Evolutionary conservation across 2,329 filamentous ascomycete species (phyloP).

Genomic region (Colletotrichum navitas): DNA sequence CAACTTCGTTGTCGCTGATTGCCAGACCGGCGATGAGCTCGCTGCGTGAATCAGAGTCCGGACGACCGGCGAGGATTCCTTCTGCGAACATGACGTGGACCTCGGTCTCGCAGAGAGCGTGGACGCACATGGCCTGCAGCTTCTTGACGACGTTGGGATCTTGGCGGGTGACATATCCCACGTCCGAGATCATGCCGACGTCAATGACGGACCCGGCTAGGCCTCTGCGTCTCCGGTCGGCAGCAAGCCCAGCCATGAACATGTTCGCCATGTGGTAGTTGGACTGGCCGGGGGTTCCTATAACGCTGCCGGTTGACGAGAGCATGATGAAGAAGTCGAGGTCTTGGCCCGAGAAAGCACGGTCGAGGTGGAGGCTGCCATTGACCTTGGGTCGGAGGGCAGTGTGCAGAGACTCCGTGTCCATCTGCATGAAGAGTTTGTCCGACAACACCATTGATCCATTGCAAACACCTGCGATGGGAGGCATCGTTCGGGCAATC

Average conservation of each 20-base stretch:
- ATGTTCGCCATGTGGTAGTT: constrained; percentile 61
- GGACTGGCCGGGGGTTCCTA: constrained; percentile 50
- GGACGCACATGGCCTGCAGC: constrained; percentile 33
- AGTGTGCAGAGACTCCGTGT: constrained; percentile 46
- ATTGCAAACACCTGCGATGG: constrained; percentile 53
- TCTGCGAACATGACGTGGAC: constrained; percentile 54
- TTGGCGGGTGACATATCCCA: constrained; percentile 54
- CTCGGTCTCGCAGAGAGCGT: constrained; percentile 10
- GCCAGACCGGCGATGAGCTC: constrained; percentile 46
- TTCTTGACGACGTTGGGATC: constrained; percentile 12
- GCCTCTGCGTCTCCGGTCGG: constrained; percentile 52
- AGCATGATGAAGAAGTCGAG: constrained; percentile 55
- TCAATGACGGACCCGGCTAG: constrained; percentile 54
- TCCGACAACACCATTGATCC: constrained; percentile 54
- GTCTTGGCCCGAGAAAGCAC: constrained; percentile 45
- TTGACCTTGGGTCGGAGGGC: constrained; percentile 52
- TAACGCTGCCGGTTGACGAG: constrained; percentile 46
- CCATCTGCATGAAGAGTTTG: constrained; percentile 48
- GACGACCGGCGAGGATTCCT: constrained; percentile 52
- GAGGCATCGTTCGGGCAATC: constrained; percentile 50
- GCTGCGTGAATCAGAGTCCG: constrained; percentile 39
- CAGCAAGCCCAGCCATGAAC: constrained; percentile 56
- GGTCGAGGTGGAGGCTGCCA: constrained; percentile 49
- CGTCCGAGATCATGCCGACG: constrained; percentile 54
- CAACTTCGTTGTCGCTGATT: constrained; percentile 16